Evolutionary conservation across 1,284 basidiomycete genomes (phyloP).

Genomic region (Microbotryum lychnidis-dioicae): DNA sequence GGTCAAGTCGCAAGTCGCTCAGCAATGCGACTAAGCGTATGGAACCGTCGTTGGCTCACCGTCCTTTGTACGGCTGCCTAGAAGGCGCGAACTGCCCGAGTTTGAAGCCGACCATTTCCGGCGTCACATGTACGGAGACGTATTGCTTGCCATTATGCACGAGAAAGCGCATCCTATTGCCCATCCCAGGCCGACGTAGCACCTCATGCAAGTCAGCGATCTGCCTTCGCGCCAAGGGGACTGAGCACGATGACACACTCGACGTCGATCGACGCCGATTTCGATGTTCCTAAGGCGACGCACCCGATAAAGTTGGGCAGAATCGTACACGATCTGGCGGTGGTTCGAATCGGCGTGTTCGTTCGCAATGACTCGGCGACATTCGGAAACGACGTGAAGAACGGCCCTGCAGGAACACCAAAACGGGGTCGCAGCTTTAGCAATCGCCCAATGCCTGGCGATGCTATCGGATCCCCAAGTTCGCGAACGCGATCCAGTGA

Average conservation of each 20-base stretch:
- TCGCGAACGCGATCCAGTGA: too few species aligned
- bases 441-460: too few species aligned
- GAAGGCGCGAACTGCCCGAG: constrained; percentile 90
- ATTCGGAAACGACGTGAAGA: constrained; percentile 89
- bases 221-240: too few species aligned
- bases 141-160: constrained; percentile 95
- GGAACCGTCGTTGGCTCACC: constrained; percentile 5
- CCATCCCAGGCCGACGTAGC: not conserved
- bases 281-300: not conserved
- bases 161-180: constrained; percentile 39
- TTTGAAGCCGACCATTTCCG: constrained; percentile 99
- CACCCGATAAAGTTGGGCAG: constrained; percentile 87
- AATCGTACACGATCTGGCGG: constrained; percentile 84
- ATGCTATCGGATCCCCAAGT: too few species aligned
- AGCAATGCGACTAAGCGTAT: not conserved
- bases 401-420: constrained; percentile 58
- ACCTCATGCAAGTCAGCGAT: not conserved
- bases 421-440: not conserved
- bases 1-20: not conserved
- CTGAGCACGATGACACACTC: too few species aligned
- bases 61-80: constrained; percentile 51
- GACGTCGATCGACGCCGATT: too few species aligned
- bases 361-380: constrained; percentile 71
- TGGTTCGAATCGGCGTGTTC: constrained; percentile 79
- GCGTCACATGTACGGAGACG: constrained; percentile 72